Percentiles rank a stretch among this genome's conserved stretches.
These are phyloP conservation scores for Debaryomyces sp. DNA, from an alignment of 1,139 yeast genomes.

Conservation along the genomic window DNA sequence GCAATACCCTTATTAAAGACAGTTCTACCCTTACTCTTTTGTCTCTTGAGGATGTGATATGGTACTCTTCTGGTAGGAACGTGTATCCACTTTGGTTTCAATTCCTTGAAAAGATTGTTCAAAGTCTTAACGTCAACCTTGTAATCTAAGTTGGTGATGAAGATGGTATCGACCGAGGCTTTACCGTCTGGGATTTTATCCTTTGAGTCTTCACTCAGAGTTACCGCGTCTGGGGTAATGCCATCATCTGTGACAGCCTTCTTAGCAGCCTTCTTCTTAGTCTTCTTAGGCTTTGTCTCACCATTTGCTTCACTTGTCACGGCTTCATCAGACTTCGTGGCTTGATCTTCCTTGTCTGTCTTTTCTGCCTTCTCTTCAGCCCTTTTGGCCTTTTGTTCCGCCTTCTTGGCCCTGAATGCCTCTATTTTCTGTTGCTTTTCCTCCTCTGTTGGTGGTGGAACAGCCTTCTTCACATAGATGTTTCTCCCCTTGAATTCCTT, in stretches of 20 bases:
- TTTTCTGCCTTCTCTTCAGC: slow-evolving; percentile 12
- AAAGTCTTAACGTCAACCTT: slow-evolving; percentile 48
- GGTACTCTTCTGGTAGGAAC: slow-evolving; percentile 58
- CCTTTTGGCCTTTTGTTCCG: slow-evolving; percentile 22
- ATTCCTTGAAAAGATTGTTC: slow-evolving; percentile 45
- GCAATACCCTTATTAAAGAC: slow-evolving; percentile 66
- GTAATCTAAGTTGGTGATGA: slow-evolving; percentile 60
- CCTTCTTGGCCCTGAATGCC: slow-evolving; percentile 38
- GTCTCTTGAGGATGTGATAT: slow-evolving; percentile 36
- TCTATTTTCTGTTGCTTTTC: slow-evolving; percentile 44
- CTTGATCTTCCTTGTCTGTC: slow-evolving; percentile 12
- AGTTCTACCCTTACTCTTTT: slow-evolving; percentile 40
- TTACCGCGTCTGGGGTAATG: slow-evolving; percentile 10
- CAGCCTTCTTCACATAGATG: slow-evolving; percentile 53
- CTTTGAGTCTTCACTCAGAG: slow-evolving; percentile 14
- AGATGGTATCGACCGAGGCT: slow-evolving; percentile 57
- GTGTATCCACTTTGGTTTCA: slow-evolving; percentile 57
- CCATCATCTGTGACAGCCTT: slow-evolving; percentile 14
- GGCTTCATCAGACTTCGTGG: slow-evolving; percentile 18
- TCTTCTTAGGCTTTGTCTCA: slow-evolving; percentile 12
- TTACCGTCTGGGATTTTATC: slow-evolving; percentile 51
- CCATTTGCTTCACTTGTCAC: slow-evolving; percentile 13
- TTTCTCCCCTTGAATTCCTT: slow-evolving; percentile 49
- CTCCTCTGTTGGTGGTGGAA: slow-evolving; percentile 54
- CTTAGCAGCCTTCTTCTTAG: slow-evolving; percentile 8